Evolutionary conservation across 371 early-diverging fungal genomes (phyloP), one percentile per base, ranked within the genome.

Genomic region (Chytridium lagenaria): DNA sequence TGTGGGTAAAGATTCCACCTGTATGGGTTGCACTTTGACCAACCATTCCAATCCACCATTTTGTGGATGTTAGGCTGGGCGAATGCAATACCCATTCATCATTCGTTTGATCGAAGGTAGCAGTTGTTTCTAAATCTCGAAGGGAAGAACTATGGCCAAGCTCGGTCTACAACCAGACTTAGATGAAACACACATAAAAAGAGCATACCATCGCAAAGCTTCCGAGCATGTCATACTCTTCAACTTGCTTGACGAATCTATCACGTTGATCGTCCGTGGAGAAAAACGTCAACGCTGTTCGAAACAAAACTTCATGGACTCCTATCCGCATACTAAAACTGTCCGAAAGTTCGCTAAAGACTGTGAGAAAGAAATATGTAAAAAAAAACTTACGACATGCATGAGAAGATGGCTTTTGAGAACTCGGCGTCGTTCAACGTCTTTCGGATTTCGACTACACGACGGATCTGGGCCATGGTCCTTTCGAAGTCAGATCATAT

Each of bases 31-130:
- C 80, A 2, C 82, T 76, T 22, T 84, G 78, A 52, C 89, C 89
- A 31, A 82, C 81, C 49, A 91, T 90, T 50, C 95, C 95, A 37
- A 92, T 90, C 96, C 96, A 96, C 89, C 92, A 95, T 78, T 95
- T 96, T 73, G 94, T 93, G 34, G 95, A 91, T 50, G 94, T 91
- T 51, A 94, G 80, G 16, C 86, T 87, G 22, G 95, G 94, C 40
- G 90, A 89, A 76, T 92, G 88, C 49, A 95, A 77, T 67, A 92
- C 93, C 68, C 91, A 95, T 79, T 93, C 92, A 73, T 93, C 90
- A 10, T 91, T 90, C 63, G 87, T 90, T 1, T 81, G 80, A 50
- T 91, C 80, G 59, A 87, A 93, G 0, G 94, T 94, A 7, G 94
- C 93, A 0, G 92, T 92, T 19, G 95, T 95, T 78, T 94, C 95